These are phyloP conservation scores for Rhizopogon vesiculosus DNA, from an alignment of 768 basidiomycete genomes.

Conservation along the genomic window DNA sequence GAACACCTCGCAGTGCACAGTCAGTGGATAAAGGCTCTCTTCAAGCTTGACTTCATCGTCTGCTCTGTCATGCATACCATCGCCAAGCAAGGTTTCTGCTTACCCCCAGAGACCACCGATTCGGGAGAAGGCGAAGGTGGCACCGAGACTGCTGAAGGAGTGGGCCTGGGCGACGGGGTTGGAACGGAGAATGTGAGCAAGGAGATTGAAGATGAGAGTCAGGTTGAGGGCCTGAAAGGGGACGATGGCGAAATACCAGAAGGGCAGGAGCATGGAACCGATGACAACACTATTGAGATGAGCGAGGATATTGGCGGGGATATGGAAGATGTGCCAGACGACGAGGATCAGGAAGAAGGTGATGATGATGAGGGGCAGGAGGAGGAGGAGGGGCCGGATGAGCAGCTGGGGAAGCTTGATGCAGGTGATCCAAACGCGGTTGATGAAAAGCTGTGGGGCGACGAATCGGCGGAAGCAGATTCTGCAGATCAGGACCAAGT, in stretches of 20 bases:
- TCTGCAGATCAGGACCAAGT: constrained; percentile 51
- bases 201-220: constrained; percentile 94
- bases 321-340: constrained; percentile 78
- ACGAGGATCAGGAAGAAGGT: constrained; percentile 42
- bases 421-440: constrained; percentile 76
- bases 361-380: constrained; percentile 48
- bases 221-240: constrained; percentile 88
- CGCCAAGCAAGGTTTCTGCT: constrained; percentile 87
- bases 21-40: constrained; percentile 68
- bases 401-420: constrained; percentile 80
- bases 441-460: constrained; percentile 97
- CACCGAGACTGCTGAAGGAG: constrained; percentile 54
- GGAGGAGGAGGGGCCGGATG: constrained; percentile 67
- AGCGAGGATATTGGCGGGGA: constrained; percentile 83
- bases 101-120: constrained; percentile 71
- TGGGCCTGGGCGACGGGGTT: constrained; percentile 84
- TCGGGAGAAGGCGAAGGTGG: constrained; percentile 41
- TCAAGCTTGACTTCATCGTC: constrained; percentile 81
- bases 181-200: constrained; percentile 88
- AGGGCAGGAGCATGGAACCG: constrained; percentile 37
- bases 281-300: constrained; percentile 87
- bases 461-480: constrained; percentile 58
- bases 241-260: constrained; percentile 42
- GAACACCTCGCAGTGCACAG: constrained; percentile 53
- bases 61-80: constrained; percentile 70